Conservation (phyloP, 2,329 filamentous ascomycete genomes). For the Ascochyta clinopodiicola region DNA sequence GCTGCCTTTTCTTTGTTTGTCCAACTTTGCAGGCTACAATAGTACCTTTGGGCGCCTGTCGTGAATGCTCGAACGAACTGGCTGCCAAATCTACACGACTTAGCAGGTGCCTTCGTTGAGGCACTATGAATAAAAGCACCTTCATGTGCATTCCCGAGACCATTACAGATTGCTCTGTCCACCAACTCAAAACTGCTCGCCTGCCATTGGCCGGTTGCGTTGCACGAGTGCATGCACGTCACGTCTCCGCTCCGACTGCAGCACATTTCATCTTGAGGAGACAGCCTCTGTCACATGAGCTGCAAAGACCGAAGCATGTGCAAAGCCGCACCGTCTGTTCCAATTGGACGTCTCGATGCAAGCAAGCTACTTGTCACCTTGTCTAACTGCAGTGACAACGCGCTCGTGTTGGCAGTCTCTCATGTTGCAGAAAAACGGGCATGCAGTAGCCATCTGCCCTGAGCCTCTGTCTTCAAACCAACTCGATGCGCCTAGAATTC, state of each 20-base stretch:
- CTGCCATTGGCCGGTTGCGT: slow-evolving; percentile 6
- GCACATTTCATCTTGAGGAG: neutral
- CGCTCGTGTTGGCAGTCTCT: too few relatives aligned
- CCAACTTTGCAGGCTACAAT: neutral
- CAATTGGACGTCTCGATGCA: slow-evolving; percentile 1
- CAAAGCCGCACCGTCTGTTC: neutral
- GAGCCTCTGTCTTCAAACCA: neutral
- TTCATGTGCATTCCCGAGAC: slow-evolving; percentile 11
- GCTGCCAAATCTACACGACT: neutral
- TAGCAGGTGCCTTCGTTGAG: neutral
- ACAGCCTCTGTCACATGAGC: slow-evolving; percentile 1
- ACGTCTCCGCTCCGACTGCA: neutral
- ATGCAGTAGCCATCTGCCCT: too few relatives aligned
- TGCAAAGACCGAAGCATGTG: slow-evolving; percentile 3
- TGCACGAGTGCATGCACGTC: slow-evolving; percentile 3
- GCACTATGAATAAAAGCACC: neutral
- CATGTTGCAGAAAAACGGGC: too few relatives aligned
- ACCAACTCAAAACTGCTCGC: slow-evolving; percentile 4
- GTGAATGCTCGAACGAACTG: neutral
- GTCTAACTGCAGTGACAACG: too few relatives aligned
- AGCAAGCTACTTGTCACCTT: neutral
- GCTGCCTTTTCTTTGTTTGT: slow-evolving; percentile 3
- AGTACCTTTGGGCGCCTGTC: neutral
- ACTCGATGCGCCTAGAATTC: neutral
- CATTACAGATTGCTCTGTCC: neutral